A percentile compares a stretch with the other conserved stretches of the same genome.
phyloP scores from a whole-genome alignment of 192 early-diverging fungal genomes.

The Coemansia sp. region DNA sequence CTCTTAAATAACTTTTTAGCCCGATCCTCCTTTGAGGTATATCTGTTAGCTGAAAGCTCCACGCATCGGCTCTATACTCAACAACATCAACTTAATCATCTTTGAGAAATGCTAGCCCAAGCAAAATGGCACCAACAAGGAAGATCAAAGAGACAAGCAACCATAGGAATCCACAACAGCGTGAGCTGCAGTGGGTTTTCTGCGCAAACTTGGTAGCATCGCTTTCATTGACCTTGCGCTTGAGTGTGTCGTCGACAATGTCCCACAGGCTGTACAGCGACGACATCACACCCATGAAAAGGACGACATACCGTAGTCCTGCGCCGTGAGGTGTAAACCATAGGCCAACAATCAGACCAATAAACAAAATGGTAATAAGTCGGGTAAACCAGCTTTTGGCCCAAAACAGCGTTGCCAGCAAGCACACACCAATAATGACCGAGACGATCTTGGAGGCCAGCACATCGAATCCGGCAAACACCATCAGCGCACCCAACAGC shows the following conservation, averaged over 20 bases:
- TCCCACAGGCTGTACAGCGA: conserved; percentile 93
- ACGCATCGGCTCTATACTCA: too few relatives aligned
- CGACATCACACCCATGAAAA: conserved; percentile 94
- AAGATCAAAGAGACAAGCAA: conserved; percentile 82
- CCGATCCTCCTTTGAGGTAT: too few relatives aligned
- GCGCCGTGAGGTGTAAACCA: conserved; percentile 78
- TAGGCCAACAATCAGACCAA: conserved; percentile 73
- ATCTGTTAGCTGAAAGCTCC: too few relatives aligned
- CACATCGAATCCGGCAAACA: conserved; percentile 90
- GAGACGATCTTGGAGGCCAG: conserved; percentile 82
- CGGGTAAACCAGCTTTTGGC: conserved; percentile 87
- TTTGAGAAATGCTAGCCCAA: conserved; percentile 81
- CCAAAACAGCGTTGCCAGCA: conserved; percentile 83
- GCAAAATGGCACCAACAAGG: conserved; percentile 71
- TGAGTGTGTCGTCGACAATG: conserved; percentile 89
- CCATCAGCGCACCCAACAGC: conserved; percentile 85
- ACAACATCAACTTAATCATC: too few relatives aligned
- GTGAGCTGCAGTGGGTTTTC: conserved; percentile 70
- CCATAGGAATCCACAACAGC: conserved; percentile 91
- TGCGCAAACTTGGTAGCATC: conserved; percentile 87
- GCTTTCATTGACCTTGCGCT: conserved; percentile 90
- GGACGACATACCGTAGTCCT: conserved; percentile 84
- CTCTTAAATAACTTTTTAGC: too few relatives aligned
- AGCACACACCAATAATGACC: conserved; percentile 77
- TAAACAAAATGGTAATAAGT: conserved; percentile 75